phyloP scores from a whole-genome alignment of 371 early-diverging fungal species.

The Mortierella sp. region DNA sequence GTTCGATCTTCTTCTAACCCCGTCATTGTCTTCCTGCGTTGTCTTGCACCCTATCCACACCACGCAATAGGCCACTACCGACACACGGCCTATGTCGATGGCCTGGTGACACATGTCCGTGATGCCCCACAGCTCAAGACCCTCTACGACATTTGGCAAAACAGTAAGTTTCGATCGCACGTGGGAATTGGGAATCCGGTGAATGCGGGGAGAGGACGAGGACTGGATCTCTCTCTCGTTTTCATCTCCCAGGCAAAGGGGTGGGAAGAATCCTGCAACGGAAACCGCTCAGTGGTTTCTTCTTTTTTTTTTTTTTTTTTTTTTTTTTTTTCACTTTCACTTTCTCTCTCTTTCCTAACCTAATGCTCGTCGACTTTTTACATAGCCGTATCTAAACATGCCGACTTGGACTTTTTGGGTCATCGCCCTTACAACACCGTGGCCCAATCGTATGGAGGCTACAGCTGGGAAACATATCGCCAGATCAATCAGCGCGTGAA shows the following conservation, averaged over 20 bases:
- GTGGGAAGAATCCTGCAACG: neutral
- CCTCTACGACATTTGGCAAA: constrained; percentile 51
- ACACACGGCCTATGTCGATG: constrained; percentile 31
- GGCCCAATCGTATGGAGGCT: constrained; percentile 63
- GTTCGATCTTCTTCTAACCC: neutral
- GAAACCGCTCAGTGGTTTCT: neutral
- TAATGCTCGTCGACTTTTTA: neutral
- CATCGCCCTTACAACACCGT: constrained; percentile 60
- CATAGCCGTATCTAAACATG: constrained; percentile 38
- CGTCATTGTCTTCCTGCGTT: neutral
- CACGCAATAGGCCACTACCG: constrained; percentile 48
- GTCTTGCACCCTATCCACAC: neutral
- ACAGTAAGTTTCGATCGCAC: constrained; percentile 28
- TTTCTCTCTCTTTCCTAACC: neutral
- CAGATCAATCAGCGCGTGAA: constrained; percentile 64
- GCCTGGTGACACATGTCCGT: constrained; percentile 31
- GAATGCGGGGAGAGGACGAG: too few species aligned
- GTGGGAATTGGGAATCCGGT: neutral
- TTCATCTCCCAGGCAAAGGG: neutral
- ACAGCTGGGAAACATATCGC: constrained; percentile 71
- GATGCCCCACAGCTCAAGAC: constrained; percentile 51
- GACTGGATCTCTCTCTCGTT: neutral
- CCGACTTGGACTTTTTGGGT: constrained; percentile 58
- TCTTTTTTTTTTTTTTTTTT: neutral
- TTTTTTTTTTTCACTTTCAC: neutral